phyloP scores from a whole-genome alignment of 805 yeast genomes.

The Cyberlindnera mycetangii region DNA sequence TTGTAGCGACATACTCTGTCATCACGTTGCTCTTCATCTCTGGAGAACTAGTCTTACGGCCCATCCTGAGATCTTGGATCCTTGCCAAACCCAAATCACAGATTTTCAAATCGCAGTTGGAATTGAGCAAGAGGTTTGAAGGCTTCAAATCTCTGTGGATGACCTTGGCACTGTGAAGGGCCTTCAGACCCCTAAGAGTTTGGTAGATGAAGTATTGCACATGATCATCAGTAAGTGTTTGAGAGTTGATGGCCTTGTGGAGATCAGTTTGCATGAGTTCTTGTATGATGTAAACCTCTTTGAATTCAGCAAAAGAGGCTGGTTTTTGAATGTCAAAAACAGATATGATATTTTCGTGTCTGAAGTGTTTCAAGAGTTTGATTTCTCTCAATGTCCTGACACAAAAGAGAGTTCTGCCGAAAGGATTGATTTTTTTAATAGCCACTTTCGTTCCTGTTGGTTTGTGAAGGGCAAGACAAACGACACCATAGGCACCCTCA shows the following conservation, averaged over 20 bases:
- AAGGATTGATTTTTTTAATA: constrained; percentile 90
- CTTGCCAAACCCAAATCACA: constrained; percentile 93
- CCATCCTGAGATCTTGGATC: constrained; percentile 29
- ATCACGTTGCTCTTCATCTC: constrained; percentile 68
- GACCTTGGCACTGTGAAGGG: constrained; percentile 90
- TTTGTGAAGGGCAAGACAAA: constrained; percentile 82
- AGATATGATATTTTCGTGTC: constrained; percentile 89
- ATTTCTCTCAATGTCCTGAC: constrained; percentile 86
- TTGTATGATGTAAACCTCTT: constrained; percentile 85
- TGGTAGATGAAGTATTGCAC: constrained; percentile 92
- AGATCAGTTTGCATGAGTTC: constrained; percentile 88
- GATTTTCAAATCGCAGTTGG: constrained; percentile 90
- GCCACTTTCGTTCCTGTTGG: constrained; percentile 91
- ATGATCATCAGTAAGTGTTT: constrained; percentile 84
- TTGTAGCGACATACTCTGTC: constrained; percentile 97
- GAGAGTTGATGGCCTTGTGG: constrained; percentile 78
- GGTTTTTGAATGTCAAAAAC: constrained; percentile 90
- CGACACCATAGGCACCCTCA: constrained; percentile 96
- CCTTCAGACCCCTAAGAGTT: constrained; percentile 84
- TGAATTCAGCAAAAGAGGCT: constrained; percentile 64
- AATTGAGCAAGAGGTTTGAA: constrained; percentile 76
- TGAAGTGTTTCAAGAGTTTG: constrained; percentile 83
- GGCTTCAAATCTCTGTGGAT: constrained; percentile 94
- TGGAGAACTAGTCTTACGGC: constrained; percentile 46
- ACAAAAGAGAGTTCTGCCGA: constrained; percentile 85